phyloP scores from a whole-genome alignment of 148 eudicot species.

The Rhododendron simsii region DNA sequence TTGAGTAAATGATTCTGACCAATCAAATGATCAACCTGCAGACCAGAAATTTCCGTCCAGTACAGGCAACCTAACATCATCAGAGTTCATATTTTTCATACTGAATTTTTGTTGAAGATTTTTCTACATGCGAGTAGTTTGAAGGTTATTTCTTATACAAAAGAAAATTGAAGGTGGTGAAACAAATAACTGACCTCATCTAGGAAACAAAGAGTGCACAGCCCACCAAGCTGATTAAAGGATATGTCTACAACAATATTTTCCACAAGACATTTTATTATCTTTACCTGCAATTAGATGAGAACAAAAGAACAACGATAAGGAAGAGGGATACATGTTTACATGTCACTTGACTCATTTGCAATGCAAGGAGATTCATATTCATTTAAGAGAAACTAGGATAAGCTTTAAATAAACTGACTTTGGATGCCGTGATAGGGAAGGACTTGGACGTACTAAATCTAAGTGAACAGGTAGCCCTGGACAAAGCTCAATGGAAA shows the following conservation, averaged over 20 bases:
- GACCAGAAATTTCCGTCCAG: neutral
- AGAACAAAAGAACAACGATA: neutral
- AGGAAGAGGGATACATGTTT: neutral
- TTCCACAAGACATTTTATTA: conserved; percentile 73
- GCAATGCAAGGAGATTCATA: neutral
- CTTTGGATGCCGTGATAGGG: neutral
- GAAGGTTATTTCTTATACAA: neutral
- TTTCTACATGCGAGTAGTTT: neutral
- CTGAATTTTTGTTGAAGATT: neutral
- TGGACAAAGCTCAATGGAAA: neutral
- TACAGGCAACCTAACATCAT: neutral
- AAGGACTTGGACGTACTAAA: neutral
- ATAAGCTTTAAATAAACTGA: neutral
- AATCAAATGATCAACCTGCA: conserved; percentile 81
- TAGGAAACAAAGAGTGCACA: conserved; percentile 83
- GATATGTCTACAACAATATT: conserved; percentile 82
- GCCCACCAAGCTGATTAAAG: conserved; percentile 74
- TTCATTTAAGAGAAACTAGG: neutral
- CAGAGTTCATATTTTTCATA: neutral
- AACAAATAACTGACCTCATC: conserved; percentile 46
- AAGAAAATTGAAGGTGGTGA: neutral
- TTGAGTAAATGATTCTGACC: conserved; percentile 81
- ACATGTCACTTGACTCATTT: neutral
- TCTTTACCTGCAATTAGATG: conserved; percentile 51
- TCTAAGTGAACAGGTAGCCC: neutral